Base-by-base conservation (phyloP, 345 rosid genomes). In the Pugionium dolabratum region DNA sequence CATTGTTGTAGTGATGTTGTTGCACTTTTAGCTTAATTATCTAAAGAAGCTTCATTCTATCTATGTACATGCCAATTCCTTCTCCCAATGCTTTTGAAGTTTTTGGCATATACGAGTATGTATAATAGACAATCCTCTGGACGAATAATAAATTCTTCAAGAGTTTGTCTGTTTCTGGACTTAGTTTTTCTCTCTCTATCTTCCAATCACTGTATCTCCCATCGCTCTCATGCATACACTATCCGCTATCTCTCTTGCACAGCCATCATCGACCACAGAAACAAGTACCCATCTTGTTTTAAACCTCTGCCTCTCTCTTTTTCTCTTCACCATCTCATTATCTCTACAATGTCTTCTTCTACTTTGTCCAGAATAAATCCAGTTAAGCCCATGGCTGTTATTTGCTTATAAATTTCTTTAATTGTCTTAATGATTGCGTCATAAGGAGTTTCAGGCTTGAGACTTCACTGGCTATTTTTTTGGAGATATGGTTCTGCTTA, bases 401-500 rank as follows among this genome's bases (percentile, higher is more conserved):
- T 71, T 41, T 56, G 32, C 59, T 53, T 34, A 40, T 57, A 48
- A 42, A 10, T 34, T 4, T 46, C 3, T 34, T 43, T 31, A 48
- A 18, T 9, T 58, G 62, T 62, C 31, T 31, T 54, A 31, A 54
- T 71, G 58, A 57, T 56, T 64, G 44, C 45, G 2, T 30, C 62
- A 29, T 72, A 72, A 50, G 6, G 10, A 33, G 34, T 57, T 65
- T 41, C 51, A 49, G 50, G 8, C 39, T 59, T 48, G 51, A 57
- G 54, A 31, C 36, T 33, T 64, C 56, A 37, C 18, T 18, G 18
- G 69, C 53, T 39, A 32, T 28, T 52, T 1, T 49, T n/a, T 26
- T 6, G 52, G 61, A 64, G 25, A 68, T 60, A 88, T 86, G 89
- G 81, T 63, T 73, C 77, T 69, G 55, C 67, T 55, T 52, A 69